These are phyloP conservation scores for Neonectria punicea DNA, from an alignment of 2,329 filamentous ascomycete species.

Conservation along the genomic window DNA sequence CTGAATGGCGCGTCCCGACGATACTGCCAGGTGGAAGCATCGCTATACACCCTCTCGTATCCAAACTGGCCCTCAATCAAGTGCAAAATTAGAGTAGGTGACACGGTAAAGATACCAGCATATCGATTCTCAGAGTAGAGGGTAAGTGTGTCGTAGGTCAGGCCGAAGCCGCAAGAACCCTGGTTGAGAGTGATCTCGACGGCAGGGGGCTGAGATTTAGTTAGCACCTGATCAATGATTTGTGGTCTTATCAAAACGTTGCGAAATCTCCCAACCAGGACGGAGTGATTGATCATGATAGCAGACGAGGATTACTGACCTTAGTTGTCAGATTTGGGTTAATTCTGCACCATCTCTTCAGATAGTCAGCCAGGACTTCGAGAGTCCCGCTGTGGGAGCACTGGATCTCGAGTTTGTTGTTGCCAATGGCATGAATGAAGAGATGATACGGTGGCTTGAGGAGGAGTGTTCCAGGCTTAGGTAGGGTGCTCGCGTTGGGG, in stretches of 20 bases:
- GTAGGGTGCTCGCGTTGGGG: slow-evolving; percentile 53
- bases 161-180: slow-evolving; percentile 56
- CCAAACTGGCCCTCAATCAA: slow-evolving; percentile 60
- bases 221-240: background rate
- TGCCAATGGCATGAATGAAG: slow-evolving; percentile 47
- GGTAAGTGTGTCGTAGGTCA: slow-evolving; percentile 56
- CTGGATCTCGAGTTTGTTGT: slow-evolving; percentile 53
- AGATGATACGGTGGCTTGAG: slow-evolving; percentile 60
- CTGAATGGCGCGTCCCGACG: slow-evolving; percentile 33
- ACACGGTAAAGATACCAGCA: slow-evolving; percentile 48
- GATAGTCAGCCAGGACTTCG: slow-evolving; percentile 56
- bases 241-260: background rate
- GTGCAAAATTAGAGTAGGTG: slow-evolving; percentile 55
- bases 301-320: slow-evolving; percentile 38
- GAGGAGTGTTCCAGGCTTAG: slow-evolving; percentile 60
- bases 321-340: slow-evolving; percentile 52
- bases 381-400: slow-evolving; percentile 60
- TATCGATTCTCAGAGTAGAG: slow-evolving; percentile 50
- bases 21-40: slow-evolving; percentile 42
- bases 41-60: slow-evolving; percentile 47
- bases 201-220: slow-evolving; percentile 50
- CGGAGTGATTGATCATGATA: too few species aligned
- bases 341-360: slow-evolving; percentile 58
- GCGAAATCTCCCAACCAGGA: background rate
- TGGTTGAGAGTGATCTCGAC: slow-evolving; percentile 56